These are phyloP conservation scores for Aspergillus uvarum DNA, from an alignment of 2,329 filamentous ascomycete genomes.

Conservation along the genomic window DNA sequence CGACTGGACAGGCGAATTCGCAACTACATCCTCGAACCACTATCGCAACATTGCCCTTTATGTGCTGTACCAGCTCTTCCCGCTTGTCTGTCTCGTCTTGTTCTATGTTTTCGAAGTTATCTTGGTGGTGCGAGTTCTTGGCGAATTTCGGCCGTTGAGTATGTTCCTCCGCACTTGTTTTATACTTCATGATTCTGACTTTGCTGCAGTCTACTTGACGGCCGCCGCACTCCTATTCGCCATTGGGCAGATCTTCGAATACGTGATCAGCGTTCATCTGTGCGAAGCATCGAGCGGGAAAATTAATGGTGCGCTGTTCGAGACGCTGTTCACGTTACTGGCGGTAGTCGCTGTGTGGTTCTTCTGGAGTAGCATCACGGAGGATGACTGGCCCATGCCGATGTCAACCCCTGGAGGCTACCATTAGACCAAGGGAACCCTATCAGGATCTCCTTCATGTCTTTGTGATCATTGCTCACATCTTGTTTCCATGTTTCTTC, in stretches of 20 bases:
- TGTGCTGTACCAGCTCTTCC: constrained; percentile 86
- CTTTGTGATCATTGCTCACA: constrained; percentile 18
- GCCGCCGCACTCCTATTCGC: constrained; percentile 79
- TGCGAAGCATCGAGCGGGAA: constrained; percentile 79
- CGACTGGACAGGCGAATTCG: constrained; percentile 77
- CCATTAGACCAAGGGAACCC: constrained; percentile 17
- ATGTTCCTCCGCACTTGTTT: constrained; percentile 35
- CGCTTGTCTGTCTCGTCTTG: constrained; percentile 81
- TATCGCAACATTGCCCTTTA: constrained; percentile 84
- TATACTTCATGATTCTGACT: constrained; percentile 8
- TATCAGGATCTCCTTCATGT: neutral
- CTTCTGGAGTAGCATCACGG: constrained; percentile 99
- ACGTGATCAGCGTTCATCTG: constrained; percentile 86
- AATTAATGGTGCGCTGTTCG: constrained; percentile 90
- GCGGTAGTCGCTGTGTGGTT: constrained; percentile 82
- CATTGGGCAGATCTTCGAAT: constrained; percentile 93
- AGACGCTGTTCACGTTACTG: constrained; percentile 87
- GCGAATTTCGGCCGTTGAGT: constrained; percentile 87
- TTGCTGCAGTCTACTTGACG: constrained; percentile 64
- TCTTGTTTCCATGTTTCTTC: constrained; percentile 3
- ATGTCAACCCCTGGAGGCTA: constrained; percentile 28
- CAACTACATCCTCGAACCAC: constrained; percentile 54
- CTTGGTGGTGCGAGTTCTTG: constrained; percentile 80
- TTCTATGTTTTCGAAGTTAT: constrained; percentile 83
- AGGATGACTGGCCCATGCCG: constrained; percentile 88